Evolutionary conservation across 148 eudicot genomes (phyloP).

Genomic region (Nepenthes mirabilis): DNA sequence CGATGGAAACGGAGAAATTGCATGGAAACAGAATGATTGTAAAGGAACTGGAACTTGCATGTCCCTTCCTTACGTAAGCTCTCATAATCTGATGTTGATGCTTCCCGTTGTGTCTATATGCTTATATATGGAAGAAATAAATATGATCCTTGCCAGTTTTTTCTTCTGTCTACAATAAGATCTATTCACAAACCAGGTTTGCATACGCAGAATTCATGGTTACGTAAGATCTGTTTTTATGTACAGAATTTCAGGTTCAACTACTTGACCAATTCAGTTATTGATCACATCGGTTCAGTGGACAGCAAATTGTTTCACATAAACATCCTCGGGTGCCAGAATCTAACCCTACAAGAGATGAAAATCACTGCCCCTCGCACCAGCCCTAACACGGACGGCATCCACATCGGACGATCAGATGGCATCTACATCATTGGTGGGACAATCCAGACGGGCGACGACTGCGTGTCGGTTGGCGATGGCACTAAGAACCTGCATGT

Average conservation of each 20-base stretch:
- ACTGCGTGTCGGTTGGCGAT: conserved; percentile 56
- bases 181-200: no score
- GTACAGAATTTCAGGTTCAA: conserved; percentile 40
- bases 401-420: conserved; percentile 41
- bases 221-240: background rate
- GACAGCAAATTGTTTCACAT: conserved; percentile 57
- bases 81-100: background rate
- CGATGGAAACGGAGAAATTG: conserved; percentile 43
- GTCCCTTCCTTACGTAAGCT: conserved; percentile 40
- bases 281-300: conserved; percentile 23
- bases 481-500: conserved; percentile 26
- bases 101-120: no score
- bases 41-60: conserved; percentile 15
- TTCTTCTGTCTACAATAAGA: no score
- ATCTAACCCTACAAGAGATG: conserved; percentile 19
- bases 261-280: conserved; percentile 20
- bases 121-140: no score
- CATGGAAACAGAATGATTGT: conserved; percentile 36
- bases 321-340: conserved; percentile 23
- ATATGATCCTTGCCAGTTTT: no score
- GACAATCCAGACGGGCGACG: conserved; percentile 40
- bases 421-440: conserved; percentile 17
- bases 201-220: no score
- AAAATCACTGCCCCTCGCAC: conserved; percentile 26
- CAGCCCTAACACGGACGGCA: conserved; percentile 58